Evolutionary conservation across 1,284 basidiomycete species (phyloP).

Genomic region (Malassezia japonica): DNA sequence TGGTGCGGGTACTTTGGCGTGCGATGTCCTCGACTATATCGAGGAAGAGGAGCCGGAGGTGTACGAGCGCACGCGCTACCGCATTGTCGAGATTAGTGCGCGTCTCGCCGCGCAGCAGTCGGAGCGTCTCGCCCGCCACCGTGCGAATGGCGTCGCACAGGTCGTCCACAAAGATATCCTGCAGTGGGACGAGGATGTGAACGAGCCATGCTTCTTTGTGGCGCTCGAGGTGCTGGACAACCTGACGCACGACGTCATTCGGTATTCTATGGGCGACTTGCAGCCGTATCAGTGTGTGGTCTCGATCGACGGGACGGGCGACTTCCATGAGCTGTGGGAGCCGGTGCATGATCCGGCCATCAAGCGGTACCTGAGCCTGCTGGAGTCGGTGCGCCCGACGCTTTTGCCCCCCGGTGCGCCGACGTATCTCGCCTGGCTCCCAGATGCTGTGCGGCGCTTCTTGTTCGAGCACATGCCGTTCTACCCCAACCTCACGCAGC

Average conservation of each 20-base stretch:
- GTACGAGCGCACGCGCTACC: slow-evolving; percentile 77
- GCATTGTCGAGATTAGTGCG: slow-evolving; percentile 84
- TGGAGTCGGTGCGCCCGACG: slow-evolving; percentile 2
- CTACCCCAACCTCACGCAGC: slow-evolving; percentile 76
- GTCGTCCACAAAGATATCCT: slow-evolving; percentile 77
- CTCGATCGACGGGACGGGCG: slow-evolving; percentile 68
- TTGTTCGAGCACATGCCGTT: slow-evolving; percentile 52
- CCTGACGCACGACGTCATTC: slow-evolving; percentile 88
- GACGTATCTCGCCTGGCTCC: slow-evolving; percentile 57
- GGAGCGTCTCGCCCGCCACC: slow-evolving; percentile 27
- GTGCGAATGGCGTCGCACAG: slow-evolving; percentile 54
- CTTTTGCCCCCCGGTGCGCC: slow-evolving; percentile 44
- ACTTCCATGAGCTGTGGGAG: slow-evolving; percentile 76
- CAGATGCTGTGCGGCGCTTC: slow-evolving; percentile 47
- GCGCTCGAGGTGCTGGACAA: slow-evolving; percentile 97
- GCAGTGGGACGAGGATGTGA: slow-evolving; percentile 67
- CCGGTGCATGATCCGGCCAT: slow-evolving; percentile 78
- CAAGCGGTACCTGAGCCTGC: slow-evolving; percentile 54
- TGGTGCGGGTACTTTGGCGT: slow-evolving; percentile 87
- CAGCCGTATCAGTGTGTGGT: slow-evolving; percentile 77
- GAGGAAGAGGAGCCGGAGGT: slow-evolving; percentile 73
- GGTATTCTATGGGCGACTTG: slow-evolving; percentile 66
- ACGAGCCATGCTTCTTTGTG: slow-evolving; percentile 79
- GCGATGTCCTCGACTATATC: slow-evolving; percentile 75
- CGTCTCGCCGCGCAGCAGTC: slow-evolving; percentile 67